These are phyloP conservation scores for Phytophthora ramorum DNA, from an alignment of 352 stramenopile species.

Conservation along the genomic window DNA sequence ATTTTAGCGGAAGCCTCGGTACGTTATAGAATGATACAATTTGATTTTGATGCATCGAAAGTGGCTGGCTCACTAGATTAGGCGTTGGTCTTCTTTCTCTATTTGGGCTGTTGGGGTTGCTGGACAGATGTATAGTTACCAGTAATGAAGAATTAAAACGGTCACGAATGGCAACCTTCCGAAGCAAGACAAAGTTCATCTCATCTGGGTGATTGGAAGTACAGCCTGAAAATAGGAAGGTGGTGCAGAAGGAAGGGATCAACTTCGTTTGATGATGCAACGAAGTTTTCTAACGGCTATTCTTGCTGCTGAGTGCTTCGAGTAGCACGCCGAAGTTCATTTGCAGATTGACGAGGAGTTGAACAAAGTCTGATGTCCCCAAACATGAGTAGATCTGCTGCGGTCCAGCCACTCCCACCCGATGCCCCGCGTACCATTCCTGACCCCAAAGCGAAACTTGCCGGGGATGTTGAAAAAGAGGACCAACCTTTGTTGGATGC, in stretches of 20 bases:
- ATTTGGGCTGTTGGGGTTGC: too few species aligned
- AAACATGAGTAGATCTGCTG: constrained; percentile 8
- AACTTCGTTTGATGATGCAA: constrained; percentile 7
- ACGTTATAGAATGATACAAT: too few species aligned
- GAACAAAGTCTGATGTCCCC: constrained; percentile 7
- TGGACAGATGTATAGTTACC: background rate
- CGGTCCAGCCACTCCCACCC: constrained; percentile 20
- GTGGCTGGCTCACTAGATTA: too few species aligned
- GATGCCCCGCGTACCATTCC: constrained; percentile 16
- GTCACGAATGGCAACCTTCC: background rate
- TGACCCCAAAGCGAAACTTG: constrained; percentile 18
- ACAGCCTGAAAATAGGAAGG: constrained; percentile 31
- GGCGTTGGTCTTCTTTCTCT: too few species aligned
- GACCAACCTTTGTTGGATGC: constrained; percentile 27
- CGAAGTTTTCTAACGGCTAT: constrained; percentile 1
- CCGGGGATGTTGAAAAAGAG: constrained; percentile 22
- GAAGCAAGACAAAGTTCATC: constrained; percentile 17
- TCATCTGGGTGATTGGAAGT: constrained; percentile 26
- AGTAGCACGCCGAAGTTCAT: constrained; percentile 2
- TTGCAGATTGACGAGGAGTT: constrained; percentile 6
- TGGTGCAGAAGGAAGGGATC: background rate
- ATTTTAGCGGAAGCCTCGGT: too few species aligned
- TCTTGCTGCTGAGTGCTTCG: constrained; percentile 9
- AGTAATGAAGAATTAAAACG: background rate
- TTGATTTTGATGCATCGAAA: too few species aligned